Percentiles rank a stretch among this genome's conserved stretches.
phyloP scores from a whole-genome alignment of 2,329 filamentous ascomycete species.

The Chaetomiaceae sp. region DNA sequence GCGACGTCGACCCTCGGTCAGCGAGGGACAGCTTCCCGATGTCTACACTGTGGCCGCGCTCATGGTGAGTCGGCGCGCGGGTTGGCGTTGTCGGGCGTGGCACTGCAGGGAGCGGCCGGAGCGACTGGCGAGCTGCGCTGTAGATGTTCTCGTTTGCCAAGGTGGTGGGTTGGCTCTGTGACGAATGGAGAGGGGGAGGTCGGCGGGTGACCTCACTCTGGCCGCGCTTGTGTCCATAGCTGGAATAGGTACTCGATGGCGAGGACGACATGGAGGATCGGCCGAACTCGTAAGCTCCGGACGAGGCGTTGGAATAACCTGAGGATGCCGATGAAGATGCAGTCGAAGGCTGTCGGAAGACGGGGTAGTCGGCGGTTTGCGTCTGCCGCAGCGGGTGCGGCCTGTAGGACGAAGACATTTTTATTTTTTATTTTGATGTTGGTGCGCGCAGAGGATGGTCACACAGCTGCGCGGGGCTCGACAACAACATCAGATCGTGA shows the following conservation, averaged over 20 bases:
- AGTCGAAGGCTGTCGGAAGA: conserved; percentile 62
- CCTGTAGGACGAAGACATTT: conserved; percentile 46
- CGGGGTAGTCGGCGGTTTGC: conserved; percentile 44
- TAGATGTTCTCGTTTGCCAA: conserved; percentile 58
- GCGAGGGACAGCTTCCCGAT: conserved; percentile 51
- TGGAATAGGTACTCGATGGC: conserved; percentile 56
- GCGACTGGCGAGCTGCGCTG: conserved; percentile 66
- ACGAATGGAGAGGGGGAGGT: conserved; percentile 43
- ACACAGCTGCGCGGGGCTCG: conserved; percentile 24
- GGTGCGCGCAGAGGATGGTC: conserved; percentile 17
- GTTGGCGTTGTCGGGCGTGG: conserved; percentile 40
- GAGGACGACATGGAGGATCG: conserved; percentile 61
- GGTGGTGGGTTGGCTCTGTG: conserved; percentile 36
- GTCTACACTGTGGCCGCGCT: conserved; percentile 62
- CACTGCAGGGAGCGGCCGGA: conserved; percentile 67
- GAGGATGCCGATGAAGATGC: conserved; percentile 68
- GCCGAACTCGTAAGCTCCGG: conserved; percentile 51
- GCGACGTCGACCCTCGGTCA: conserved; percentile 37
- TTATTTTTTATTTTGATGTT: conserved; percentile 24
- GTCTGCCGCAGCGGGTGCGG: conserved; percentile 55
- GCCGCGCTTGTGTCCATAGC: conserved; percentile 63
- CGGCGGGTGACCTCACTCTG: conserved; percentile 63
- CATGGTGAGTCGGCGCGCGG: conserved; percentile 41
- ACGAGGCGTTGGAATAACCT: conserved; percentile 53
- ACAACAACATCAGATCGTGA: conserved; percentile 25